Percentiles rank a stretch among this genome's conserved stretches.
phyloP scores from a whole-genome alignment of 345 rosid genomes.

The Pistacia vera region DNA sequence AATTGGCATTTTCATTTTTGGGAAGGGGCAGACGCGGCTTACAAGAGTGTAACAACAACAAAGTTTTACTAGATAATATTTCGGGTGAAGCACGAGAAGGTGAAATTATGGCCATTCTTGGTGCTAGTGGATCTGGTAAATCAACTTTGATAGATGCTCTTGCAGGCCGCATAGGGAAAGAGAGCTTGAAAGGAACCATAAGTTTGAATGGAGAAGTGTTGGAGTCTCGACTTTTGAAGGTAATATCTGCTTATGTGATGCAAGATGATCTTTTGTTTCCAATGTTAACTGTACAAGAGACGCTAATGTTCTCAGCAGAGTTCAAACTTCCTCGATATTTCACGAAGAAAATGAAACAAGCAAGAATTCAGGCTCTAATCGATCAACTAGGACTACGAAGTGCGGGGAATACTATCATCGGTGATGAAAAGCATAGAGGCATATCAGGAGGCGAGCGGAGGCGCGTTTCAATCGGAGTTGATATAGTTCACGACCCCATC shows the following conservation, averaged over 20 bases:
- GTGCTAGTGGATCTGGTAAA: constrained; percentile 47
- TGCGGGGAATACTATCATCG: constrained; percentile 42
- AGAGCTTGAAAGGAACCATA: constrained; percentile 30
- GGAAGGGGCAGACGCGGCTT: neutral
- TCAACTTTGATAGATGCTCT: constrained; percentile 43
- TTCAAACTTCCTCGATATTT: constrained; percentile 36
- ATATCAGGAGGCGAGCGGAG: constrained; percentile 48
- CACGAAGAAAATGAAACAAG: constrained; percentile 30
- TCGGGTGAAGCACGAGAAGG: constrained; percentile 43
- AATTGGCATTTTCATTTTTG: neutral
- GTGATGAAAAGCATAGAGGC: constrained; percentile 48
- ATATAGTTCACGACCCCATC: constrained; percentile 34
- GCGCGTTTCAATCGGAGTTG: constrained; percentile 41
- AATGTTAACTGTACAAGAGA: constrained; percentile 45
- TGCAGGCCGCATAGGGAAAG: constrained; percentile 37
- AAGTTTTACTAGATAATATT: constrained; percentile 33
- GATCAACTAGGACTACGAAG: constrained; percentile 40
- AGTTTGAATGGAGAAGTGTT: constrained; percentile 34
- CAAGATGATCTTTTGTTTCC: constrained; percentile 44
- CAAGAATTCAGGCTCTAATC: constrained; percentile 36
- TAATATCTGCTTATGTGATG: constrained; percentile 48
- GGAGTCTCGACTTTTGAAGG: constrained; percentile 38
- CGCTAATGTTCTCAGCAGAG: constrained; percentile 46
- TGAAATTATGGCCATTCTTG: constrained; percentile 40
- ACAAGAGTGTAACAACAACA: constrained; percentile 4